Evolutionary conservation across 2,329 filamentous ascomycete genomes (phyloP), one percentile per base, ranked within the genome.

Genomic region (Pseudocercospora pini-densiflorae): DNA sequence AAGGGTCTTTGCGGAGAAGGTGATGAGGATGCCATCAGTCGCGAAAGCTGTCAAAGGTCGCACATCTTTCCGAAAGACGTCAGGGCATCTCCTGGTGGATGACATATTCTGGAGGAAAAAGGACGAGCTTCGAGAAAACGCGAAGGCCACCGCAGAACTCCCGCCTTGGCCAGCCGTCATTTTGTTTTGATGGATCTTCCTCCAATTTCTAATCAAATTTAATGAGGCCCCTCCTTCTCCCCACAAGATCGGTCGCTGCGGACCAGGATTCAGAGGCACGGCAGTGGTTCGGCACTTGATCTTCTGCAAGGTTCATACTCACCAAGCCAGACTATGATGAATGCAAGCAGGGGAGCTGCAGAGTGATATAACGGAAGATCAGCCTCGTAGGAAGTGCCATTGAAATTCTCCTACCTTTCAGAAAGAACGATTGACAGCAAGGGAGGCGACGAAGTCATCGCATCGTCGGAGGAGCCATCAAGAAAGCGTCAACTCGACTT

Each of bases 211-310:
- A 55, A 55, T 55, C 51, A 55, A 55, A 33, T 55, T 1, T 55
- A 24, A 51, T 51, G 1, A 51, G n/a, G 47, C 21, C 51, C 12
- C 51, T 27, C 27, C 51, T 14, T 27, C 51, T 29, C 51, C 14
- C 16, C 51, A 55, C 51, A 31, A 24, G 24, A 54, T 5, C 51
- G 51, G 24, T 19, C 7, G 23, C 24, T 24, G 14, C 14, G 49
- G 49, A 24, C 49, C 19, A 54, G 49, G 45, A 21, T 54, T 29
- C 21, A 24, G 23, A 29, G 21, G 47, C 47, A 51, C 47, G 47
- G 47, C 47, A 51, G 23, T 24, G 21, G 47, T 51, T 55, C 51
- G 51, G 51, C 51, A 55, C 27, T 55, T 55, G 27, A 31, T 55
- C 51, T 7, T n/a, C 51, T 33, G 51, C 27, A 33, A 55, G 51